Conservation (phyloP, 1,139 yeast genomes). For the Yamadazyma conglobata region DNA sequence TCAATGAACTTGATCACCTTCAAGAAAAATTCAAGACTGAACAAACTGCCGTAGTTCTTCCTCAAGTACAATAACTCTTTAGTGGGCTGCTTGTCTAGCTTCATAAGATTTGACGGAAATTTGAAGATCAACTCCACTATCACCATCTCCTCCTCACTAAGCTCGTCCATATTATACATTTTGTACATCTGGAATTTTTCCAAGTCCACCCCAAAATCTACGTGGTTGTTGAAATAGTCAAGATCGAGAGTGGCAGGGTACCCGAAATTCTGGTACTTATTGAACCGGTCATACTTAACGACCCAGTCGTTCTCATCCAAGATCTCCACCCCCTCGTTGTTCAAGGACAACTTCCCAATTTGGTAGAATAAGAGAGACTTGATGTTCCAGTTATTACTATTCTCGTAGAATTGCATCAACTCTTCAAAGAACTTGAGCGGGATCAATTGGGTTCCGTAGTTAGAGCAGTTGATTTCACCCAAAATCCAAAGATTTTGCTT, state of each 20-base stretch:
- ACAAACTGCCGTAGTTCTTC: slow-evolving; percentile 49
- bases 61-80: slow-evolving; percentile 59
- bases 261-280: slow-evolving; percentile 20
- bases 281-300: slow-evolving; percentile 51
- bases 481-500: slow-evolving; percentile 86
- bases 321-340: slow-evolving; percentile 81
- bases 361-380: slow-evolving; percentile 77
- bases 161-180: slow-evolving; percentile 10
- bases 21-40: slow-evolving; percentile 54
- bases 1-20: slow-evolving; percentile 64
- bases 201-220: slow-evolving; percentile 4
- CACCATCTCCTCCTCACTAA: slow-evolving; percentile 11
- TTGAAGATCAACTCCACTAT: slow-evolving; percentile 51
- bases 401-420: slow-evolving; percentile 45
- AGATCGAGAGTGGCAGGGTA: slow-evolving; percentile 9
- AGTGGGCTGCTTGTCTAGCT: slow-evolving; percentile 64
- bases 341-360: slow-evolving; percentile 69
- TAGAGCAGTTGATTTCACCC: slow-evolving; percentile 75
- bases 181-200: slow-evolving; percentile 7
- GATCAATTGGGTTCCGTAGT: slow-evolving; percentile 57
- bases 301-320: slow-evolving; percentile 80
- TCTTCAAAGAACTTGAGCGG: slow-evolving; percentile 39
- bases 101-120: slow-evolving; percentile 62
- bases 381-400: slow-evolving; percentile 59
- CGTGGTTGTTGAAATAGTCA: slow-evolving; percentile 6